Conservation (phyloP, 768 basidiomycete species). For the Exidia glandulosa region DNA sequence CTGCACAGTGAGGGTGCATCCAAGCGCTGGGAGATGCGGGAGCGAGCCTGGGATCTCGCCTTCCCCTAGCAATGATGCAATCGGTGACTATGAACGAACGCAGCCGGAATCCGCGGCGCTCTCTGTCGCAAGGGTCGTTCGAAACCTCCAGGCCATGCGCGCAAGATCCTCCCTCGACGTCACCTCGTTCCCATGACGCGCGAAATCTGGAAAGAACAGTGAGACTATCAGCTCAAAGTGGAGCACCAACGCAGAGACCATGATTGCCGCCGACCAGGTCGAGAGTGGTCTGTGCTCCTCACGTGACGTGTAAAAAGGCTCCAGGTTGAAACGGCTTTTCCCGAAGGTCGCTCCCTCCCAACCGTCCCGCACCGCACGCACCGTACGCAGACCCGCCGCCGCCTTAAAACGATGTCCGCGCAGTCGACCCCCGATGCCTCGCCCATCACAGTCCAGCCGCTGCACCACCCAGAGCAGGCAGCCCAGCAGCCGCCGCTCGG, state of each 20-base stretch:
- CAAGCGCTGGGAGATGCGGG: not conserved
- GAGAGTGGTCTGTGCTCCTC: not conserved
- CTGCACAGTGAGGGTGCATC: not conserved
- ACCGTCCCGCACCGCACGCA: too few species aligned
- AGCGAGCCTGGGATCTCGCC: not conserved
- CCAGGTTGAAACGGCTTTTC: not conserved
- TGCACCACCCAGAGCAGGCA: constrained; percentile 77
- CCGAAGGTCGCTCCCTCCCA: not conserved
- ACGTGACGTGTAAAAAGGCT: not conserved
- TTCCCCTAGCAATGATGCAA: not conserved
- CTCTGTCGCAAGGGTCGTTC: not conserved
- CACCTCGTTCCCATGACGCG: too few species aligned
- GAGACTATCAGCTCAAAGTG: not conserved
- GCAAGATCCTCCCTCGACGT: too few species aligned
- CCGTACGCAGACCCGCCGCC: not conserved
- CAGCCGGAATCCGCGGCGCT: not conserved
- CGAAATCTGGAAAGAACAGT: not conserved
- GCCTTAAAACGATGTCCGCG: constrained; percentile 46
- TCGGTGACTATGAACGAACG: not conserved
- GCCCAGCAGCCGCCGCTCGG: constrained; percentile 75
- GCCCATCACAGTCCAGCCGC: constrained; percentile 71
- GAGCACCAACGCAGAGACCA: not conserved
- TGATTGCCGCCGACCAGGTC: not conserved
- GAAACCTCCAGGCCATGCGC: too few species aligned
- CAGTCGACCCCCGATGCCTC: constrained; percentile 56